These are phyloP conservation scores for Chalciporus chontae DNA, from an alignment of 768 basidiomycete species.

Conservation along the genomic window DNA sequence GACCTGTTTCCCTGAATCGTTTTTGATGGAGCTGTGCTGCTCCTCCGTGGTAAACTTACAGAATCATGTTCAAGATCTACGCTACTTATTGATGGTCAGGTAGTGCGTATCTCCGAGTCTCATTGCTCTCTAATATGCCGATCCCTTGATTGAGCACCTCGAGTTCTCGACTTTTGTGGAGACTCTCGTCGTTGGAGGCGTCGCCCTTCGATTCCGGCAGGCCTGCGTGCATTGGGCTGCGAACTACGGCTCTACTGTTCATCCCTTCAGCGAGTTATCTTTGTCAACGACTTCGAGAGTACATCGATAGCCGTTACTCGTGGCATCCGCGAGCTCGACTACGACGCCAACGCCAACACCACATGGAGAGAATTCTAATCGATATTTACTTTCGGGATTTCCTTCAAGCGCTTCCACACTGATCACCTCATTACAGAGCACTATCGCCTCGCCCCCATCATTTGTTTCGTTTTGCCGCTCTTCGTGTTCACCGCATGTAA, in stretches of 20 bases:
- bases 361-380: slow-evolving; percentile 33
- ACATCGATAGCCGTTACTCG: slow-evolving; percentile 41
- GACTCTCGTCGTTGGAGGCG: slow-evolving; percentile 61
- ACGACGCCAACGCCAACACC: slow-evolving; percentile 21
- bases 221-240: slow-evolving; percentile 53
- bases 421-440: slow-evolving; percentile 1
- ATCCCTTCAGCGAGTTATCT: slow-evolving; percentile 49
- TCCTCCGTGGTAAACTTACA: slow-evolving; percentile 34
- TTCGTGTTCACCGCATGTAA: slow-evolving; percentile 20
- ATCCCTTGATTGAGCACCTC: slow-evolving; percentile 45
- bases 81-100: slow-evolving; percentile 47
- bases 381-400: slow-evolving; percentile 12
- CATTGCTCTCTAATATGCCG: neutral
- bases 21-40: slow-evolving; percentile 55
- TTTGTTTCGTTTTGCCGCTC: slow-evolving; percentile 7
- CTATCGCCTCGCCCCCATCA: slow-evolving; percentile 3
- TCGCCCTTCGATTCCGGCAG: slow-evolving; percentile 46
- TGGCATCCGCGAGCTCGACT: slow-evolving; percentile 25
- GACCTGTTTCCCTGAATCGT: slow-evolving; percentile 53
- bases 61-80: slow-evolving; percentile 58
- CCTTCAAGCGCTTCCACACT: neutral
- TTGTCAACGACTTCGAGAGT: slow-evolving; percentile 61
- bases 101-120: slow-evolving; percentile 23
- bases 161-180: slow-evolving; percentile 58
- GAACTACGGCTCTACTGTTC: slow-evolving; percentile 63